Base-by-base conservation (phyloP, 2,329 filamentous ascomycete species). In the Zopfia rhizophila region DNA sequence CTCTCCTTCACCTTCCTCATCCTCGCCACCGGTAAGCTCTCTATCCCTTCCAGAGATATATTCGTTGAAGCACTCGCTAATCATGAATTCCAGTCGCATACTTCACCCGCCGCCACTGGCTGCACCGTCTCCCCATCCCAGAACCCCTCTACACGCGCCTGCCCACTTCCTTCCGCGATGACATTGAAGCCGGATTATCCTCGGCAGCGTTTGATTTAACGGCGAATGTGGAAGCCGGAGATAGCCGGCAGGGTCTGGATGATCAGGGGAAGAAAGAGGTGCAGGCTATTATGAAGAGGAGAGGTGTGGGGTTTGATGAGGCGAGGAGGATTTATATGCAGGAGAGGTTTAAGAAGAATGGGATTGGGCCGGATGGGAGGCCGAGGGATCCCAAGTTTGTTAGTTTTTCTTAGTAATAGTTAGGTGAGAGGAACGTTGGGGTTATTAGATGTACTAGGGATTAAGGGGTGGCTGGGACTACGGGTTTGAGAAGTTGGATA, bases 371-470 rank as follows among this genome's bases (percentile, higher is more conserved):
- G 4, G 94, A 99, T 72, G 94, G 94, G 4, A 77, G 87, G 60
- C 94, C 94, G 52, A 82, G 86, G 68, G 93, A 97, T 77, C 91
- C 92, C 52, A 97, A 97, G 78, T 96, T 96, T 68, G 91, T 97
- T 48, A 95, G 90, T 68, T 97, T 97, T 74, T 90, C 87, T 48
- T 89, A 37, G 22, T n/a, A 14, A 12, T n/a, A n/a, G n/a, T n/a
- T n/a, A n/a, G n/a, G 40, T 70, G 50, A 55, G 37, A 7, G 14
- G n/a, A 30, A 24, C 21, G 28, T 13, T 39, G 17, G 12, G 14
- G 7, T 18, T n/a, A 8, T 27, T 8, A 27, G 8, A 27, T n/a
- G 24, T 8, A 8, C 24, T 8, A 8, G 8, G n/a, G n/a, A 27
- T 27, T 27, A 27, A n/a, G 8, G 8, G n/a, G 24, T n/a, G 8